Evolutionary conservation across 768 basidiomycete genomes (phyloP), one percentile per base, ranked within the genome.

Genomic region (Tricholomella constricta): DNA sequence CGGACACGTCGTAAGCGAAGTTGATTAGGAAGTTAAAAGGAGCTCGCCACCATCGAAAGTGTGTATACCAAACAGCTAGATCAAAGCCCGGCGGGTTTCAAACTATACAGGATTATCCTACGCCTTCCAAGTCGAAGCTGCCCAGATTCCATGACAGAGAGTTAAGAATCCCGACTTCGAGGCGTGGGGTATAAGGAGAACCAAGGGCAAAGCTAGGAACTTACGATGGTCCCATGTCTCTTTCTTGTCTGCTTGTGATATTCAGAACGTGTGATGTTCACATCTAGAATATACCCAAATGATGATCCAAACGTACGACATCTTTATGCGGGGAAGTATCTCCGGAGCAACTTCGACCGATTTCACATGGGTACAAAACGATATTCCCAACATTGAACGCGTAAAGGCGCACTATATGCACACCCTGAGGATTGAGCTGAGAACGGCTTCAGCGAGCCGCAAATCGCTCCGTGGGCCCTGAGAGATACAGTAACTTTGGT

Each of bases 321-420:
- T 27, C 4, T n/a, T 7, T 27, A 35, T 7, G 44, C 27, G 14
- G 46, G 5, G 23, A 43, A 42, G 6, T 35, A 47, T 15, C 40
- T 51, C 48, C 52, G 48, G 52, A 27, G 7, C 35, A 12, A 19
- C 8, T 23, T 26, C 29, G 20, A 36, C 35, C 45, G 40, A 42
- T 51, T 57, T 57, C 52, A 54, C 52, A 45, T 52, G 51, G 31
- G 17, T 34, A 7, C 11, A n/a, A n/a, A n/a, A 38, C 37, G 37
- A 38, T 15, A 38, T 29, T 26, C 40, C 17, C 23, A 41, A 14
- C 25, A 20, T 40, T 25, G 25, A 29, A 41, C 11, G 22, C 17
- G 48, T 40, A 31, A 20, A 11, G 11, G 38, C 37, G 46, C 25
- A 2, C 32, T 47, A 45, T 9, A 15, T 22, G 42, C 42, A 25